A percentile compares a stretch with the other conserved stretches of the same genome.
phyloP scores from a whole-genome alignment of 441 rosid genomes.

The Euphorbia corollata region DNA sequence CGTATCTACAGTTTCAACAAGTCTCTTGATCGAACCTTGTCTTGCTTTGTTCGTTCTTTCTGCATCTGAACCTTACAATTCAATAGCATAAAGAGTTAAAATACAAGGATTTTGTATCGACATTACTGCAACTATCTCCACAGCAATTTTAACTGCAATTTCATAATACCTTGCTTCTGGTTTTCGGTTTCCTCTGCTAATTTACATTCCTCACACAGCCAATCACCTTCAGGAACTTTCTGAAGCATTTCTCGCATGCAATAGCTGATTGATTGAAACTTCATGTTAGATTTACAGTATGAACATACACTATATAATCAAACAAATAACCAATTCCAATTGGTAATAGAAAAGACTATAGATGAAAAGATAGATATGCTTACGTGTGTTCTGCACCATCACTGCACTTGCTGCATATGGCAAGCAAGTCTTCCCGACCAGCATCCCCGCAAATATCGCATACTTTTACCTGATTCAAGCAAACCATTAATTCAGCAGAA shows the following conservation, averaged over 20 bases:
- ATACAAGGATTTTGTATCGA: neutral
- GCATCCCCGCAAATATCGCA: constrained; percentile 99
- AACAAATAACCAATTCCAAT: constrained; percentile 8
- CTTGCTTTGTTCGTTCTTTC: constrained; percentile 35
- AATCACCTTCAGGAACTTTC: constrained; percentile 79
- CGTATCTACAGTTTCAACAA: constrained; percentile 44
- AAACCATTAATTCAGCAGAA: constrained; percentile 20
- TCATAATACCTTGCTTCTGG: constrained; percentile 59
- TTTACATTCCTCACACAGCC: constrained; percentile 98
- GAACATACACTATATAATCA: neutral
- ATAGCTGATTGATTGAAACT: constrained; percentile 49
- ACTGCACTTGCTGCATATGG: constrained; percentile 79
- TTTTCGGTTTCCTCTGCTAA: constrained; percentile 56
- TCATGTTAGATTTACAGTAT: constrained; percentile 15
- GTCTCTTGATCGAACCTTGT: constrained; percentile 50
- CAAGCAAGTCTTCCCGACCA: constrained; percentile 93
- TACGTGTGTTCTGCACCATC: constrained; percentile 99
- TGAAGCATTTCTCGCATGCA: constrained; percentile 92
- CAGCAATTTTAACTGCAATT: constrained; percentile 13
- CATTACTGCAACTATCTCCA: constrained; percentile 12
- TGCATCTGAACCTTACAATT: constrained; percentile 40
- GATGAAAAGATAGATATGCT: constrained; percentile 27
- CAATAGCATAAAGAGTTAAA: constrained; percentile 20
- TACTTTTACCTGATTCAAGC: constrained; percentile 77
- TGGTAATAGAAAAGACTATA: constrained; percentile 5